Base-by-base conservation (phyloP, 148 eudicot species). In the Chenopodium berlandieri region DNA sequence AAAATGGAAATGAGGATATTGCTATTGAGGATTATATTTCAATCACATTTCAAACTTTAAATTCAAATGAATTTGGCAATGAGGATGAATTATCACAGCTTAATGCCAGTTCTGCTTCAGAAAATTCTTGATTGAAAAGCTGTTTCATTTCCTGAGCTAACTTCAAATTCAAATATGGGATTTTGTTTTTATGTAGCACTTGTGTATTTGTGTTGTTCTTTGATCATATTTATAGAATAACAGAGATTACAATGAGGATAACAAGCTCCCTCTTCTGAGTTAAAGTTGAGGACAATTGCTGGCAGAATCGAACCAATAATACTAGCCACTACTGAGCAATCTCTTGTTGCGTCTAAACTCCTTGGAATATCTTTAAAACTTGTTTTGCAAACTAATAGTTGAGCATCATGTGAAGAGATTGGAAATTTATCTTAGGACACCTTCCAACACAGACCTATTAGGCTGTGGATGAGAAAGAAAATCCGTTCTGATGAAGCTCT, bases 81-180 rank as follows among this genome's bases (percentile, higher is more conserved):
- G 92, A 90, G 58, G 92, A 90, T 71, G 12, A 46, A n/a, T 44
- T 25, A 11, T 4, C 73, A 75, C 90, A 90, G 88, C 87, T 75
- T 4, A 56, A 89, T 82, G 94, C 92, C 94, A 91, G 94, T 91
- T 91, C 95, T 90, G 95, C 95, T 92, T 90, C 95, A 80, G 95
- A 92, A 2, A 76, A 90, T 86, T 88, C 89, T 78, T 90, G 95
- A 92, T 92, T 78, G 95, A 92, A 82, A 88, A 84, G 89, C 95
- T 92, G 93, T 87, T 78, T 25, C 25, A 48, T 48, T 6, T 83
- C 52, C 95, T 92, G 95, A 92, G 93, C 92, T 30, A 27, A 48
- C 52, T 48, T 48, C 13, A 40, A 6, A 40, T 40, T 40, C 0
- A 40, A 40, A 40, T 40, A 40, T 40, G 7, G 44, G 44, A 40